Percentiles rank a stretch among this genome's conserved stretches.
Evolutionary conservation across 2,329 filamentous ascomycete genomes (phyloP).

Genomic region (Knufia petricola): DNA sequence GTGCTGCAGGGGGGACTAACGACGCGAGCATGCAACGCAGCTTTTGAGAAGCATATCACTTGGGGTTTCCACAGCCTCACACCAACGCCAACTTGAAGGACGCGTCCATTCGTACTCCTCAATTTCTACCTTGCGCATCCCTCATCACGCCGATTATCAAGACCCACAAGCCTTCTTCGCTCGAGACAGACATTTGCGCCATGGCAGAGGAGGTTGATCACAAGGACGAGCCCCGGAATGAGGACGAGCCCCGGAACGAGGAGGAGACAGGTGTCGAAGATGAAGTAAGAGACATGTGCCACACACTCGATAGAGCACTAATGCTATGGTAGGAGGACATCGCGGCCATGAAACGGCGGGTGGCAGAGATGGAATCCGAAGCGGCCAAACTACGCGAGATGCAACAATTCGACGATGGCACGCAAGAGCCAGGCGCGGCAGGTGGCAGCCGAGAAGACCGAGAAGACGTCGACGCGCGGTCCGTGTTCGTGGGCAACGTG

Average conservation of each 20-base stretch:
- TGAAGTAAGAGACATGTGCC: not conserved
- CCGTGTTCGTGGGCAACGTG: slow-evolving; percentile 97
- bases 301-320: not conserved
- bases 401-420: slow-evolving; percentile 79
- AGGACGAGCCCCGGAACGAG: not conserved
- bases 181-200: too few species aligned
- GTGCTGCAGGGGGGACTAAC: not conserved
- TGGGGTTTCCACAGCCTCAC: not conserved
- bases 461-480: slow-evolving; percentile 88
- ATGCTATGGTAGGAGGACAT: slow-evolving; percentile 57
- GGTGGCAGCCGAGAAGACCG: slow-evolving; percentile 63
- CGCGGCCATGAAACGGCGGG: slow-evolving; percentile 73
- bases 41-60: not conserved
- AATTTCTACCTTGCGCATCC: not conserved
- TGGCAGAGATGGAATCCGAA: slow-evolving; percentile 86
- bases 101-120: not conserved
- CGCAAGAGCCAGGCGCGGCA: slow-evolving; percentile 45
- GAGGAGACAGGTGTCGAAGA: not conserved
- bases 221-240: not conserved
- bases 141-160: not conserved
- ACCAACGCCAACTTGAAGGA: too few species aligned
- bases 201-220: not conserved
- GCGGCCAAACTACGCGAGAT: slow-evolving; percentile 78
- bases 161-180: not conserved
- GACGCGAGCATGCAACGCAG: not conserved